phyloP scores from a whole-genome alignment of 345 rosid genomes.

The Bruguiera gymnorhiza region DNA sequence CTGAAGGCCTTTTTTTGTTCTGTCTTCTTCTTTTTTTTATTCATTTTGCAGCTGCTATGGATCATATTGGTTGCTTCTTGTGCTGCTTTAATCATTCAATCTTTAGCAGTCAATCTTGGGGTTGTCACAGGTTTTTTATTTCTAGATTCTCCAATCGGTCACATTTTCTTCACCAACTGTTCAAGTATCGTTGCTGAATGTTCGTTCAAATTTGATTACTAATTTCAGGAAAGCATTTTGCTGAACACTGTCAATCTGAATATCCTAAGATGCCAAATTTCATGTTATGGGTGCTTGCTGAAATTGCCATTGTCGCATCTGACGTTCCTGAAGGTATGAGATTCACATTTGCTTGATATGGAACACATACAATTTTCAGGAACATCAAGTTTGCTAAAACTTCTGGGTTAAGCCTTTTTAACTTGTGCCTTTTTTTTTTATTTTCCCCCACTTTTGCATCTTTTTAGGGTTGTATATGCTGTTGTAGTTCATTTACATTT shows the following conservation, averaged over 20 bases:
- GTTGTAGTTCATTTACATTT: background rate
- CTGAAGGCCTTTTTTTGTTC: background rate
- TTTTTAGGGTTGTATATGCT: background rate
- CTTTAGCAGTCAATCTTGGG: constrained; percentile 90
- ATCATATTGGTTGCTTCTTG: constrained; percentile 90
- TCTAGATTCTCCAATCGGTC: background rate
- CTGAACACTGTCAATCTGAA: constrained; percentile 82
- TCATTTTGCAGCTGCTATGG: constrained; percentile 70
- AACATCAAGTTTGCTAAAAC: background rate
- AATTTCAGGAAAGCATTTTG: constrained; percentile 76
- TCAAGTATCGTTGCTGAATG: background rate
- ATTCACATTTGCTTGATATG: constrained; percentile 10
- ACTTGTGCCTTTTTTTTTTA: background rate
- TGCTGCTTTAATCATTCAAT: constrained; percentile 88
- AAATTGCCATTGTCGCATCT: constrained; percentile 85
- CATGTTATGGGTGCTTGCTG: constrained; percentile 83
- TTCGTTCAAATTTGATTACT: constrained; percentile 8
- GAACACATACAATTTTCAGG: background rate
- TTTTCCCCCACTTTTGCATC: background rate
- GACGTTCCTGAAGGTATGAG: constrained; percentile 87
- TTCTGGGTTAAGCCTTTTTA: background rate
- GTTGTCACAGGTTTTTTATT: constrained; percentile 71
- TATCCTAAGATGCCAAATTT: constrained; percentile 76
- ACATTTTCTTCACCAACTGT: background rate
- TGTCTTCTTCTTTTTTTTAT: no score